Evolutionary conservation across 306 rosid species (phyloP).

Genomic region (Styphnolobium japonicum): DNA sequence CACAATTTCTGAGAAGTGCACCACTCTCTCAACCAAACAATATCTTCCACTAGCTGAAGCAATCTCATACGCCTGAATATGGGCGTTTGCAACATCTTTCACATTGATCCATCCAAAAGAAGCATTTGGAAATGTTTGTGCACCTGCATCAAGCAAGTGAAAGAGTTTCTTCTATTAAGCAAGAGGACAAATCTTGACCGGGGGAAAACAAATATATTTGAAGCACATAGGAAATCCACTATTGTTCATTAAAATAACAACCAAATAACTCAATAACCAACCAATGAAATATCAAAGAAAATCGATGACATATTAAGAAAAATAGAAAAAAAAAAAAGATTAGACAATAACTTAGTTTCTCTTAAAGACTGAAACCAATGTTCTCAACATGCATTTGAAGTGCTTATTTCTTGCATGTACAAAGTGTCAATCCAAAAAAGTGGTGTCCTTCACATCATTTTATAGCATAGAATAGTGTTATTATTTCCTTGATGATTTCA

Average conservation of each 20-base stretch:
- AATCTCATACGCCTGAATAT: constrained; percentile 70
- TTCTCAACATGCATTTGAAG: neutral
- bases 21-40: constrained; percentile 61
- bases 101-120: constrained; percentile 70
- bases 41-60: constrained; percentile 83
- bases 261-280: neutral
- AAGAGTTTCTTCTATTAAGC: neutral
- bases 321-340: neutral
- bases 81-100: constrained; percentile 80
- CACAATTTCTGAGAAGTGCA: constrained; percentile 51
- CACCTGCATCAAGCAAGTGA: constrained; percentile 47
- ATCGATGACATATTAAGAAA: neutral
- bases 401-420: neutral
- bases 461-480: neutral
- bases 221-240: neutral
- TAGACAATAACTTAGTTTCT: neutral
- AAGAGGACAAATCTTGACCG: neutral
- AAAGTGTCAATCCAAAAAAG: neutral
- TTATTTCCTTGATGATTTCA: neutral
- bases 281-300: neutral
- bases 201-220: neutral
- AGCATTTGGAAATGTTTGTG: constrained; percentile 50
- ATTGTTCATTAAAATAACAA: neutral
- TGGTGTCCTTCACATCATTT: neutral
- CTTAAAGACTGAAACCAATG: neutral